A percentile compares a stretch with the other conserved stretches of the same genome.
These are phyloP conservation scores for Leccinum pellstonianum DNA, from an alignment of 768 basidiomycete genomes.

Conservation along the genomic window DNA sequence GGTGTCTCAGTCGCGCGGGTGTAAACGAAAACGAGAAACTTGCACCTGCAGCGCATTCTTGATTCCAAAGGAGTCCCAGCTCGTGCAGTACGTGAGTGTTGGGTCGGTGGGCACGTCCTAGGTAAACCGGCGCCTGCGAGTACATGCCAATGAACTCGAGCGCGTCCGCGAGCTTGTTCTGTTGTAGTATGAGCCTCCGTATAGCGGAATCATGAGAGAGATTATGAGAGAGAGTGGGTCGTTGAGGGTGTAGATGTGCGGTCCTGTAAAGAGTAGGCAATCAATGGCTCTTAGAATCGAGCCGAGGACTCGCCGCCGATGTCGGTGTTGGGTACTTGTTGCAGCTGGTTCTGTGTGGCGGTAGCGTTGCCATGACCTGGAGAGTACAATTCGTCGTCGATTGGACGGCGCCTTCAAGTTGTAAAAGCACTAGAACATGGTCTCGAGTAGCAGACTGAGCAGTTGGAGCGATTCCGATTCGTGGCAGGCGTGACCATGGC, in stretches of 20 bases:
- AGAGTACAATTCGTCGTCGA: too few relatives aligned
- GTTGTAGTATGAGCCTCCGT: not conserved
- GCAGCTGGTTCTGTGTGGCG: not conserved
- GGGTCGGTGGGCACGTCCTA: not conserved
- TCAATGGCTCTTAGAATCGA: not conserved
- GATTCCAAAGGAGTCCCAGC: not conserved
- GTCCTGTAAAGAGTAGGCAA: not conserved
- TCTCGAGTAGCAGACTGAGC: too few relatives aligned
- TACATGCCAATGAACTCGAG: not conserved
- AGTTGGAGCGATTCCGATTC: too few relatives aligned
- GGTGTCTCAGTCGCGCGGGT: not conserved
- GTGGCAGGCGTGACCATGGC: too few relatives aligned
- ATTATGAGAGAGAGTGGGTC: not conserved
- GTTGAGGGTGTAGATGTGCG: not conserved
- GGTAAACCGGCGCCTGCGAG: not conserved
- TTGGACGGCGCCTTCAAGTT: too few relatives aligned
- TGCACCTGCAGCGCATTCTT: not conserved
- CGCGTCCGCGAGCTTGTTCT: not conserved
- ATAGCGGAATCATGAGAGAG: not conserved
- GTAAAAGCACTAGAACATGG: too few relatives aligned
- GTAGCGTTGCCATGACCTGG: not conserved
- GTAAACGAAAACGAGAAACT: not conserved
- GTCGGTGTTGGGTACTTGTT: not conserved
- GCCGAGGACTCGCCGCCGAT: not conserved
- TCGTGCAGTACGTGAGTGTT: not conserved